Percentiles rank a stretch among this genome's conserved stretches.
Conservation (phyloP, 1,139 yeast genomes). For the Suhomyces yuchorum region DNA sequence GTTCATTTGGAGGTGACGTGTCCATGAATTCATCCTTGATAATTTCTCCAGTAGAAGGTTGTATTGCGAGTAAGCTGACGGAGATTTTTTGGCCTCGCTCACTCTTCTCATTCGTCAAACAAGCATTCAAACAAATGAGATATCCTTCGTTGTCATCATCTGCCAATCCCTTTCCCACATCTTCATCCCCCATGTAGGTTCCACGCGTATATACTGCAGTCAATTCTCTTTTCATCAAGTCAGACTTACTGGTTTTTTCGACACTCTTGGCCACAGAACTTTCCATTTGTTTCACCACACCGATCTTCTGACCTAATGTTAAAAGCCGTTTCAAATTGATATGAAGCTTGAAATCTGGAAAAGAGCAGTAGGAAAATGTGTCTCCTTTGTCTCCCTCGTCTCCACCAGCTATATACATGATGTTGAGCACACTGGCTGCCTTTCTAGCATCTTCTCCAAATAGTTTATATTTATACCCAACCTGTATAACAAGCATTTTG, state of each 20-base stretch:
- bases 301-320: slow-evolving; percentile 71
- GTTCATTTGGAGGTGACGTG: slow-evolving; percentile 51
- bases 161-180: slow-evolving; percentile 15
- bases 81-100: background rate
- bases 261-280: slow-evolving; percentile 67
- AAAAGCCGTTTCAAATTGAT: slow-evolving; percentile 71
- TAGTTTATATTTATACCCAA: slow-evolving; percentile 87
- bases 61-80: slow-evolving; percentile 63
- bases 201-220: slow-evolving; percentile 81
- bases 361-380: slow-evolving; percentile 78
- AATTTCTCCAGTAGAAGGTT: slow-evolving; percentile 78
- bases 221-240: slow-evolving; percentile 67
- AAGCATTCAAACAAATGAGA: slow-evolving; percentile 31
- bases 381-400: slow-evolving; percentile 45
- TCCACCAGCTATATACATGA: slow-evolving; percentile 71
- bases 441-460: slow-evolving; percentile 80
- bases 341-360: slow-evolving; percentile 76
- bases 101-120: slow-evolving; percentile 1
- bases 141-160: slow-evolving; percentile 30
- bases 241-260: slow-evolving; percentile 44
- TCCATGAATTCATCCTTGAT: slow-evolving; percentile 69
- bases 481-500: slow-evolving; percentile 76
- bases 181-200: slow-evolving; percentile 73
- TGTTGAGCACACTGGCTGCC: slow-evolving; percentile 67
- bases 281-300: slow-evolving; percentile 84